These are phyloP conservation scores for Suzukiozyma palmioleophila DNA, from an alignment of 1,139 yeast genomes.

Conservation along the genomic window DNA sequence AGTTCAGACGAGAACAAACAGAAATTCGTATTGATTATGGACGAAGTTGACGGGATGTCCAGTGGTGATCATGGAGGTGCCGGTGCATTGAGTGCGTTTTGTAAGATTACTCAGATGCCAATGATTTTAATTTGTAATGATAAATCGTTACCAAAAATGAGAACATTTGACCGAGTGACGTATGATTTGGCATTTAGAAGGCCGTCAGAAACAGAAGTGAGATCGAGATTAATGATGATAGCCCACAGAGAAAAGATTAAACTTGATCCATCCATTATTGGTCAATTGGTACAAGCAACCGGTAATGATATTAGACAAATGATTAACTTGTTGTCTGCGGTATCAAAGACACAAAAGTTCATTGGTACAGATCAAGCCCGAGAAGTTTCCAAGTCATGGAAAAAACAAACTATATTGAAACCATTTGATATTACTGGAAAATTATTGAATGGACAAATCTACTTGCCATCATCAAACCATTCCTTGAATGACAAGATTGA, in stretches of 20 bases:
- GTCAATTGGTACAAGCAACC: slow-evolving; percentile 80
- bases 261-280: slow-evolving; percentile 75
- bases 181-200: slow-evolving; percentile 81
- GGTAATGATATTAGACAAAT: slow-evolving; percentile 92
- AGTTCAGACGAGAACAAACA: slow-evolving; percentile 28
- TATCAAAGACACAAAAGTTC: slow-evolving; percentile 61
- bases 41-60: slow-evolving; percentile 99
- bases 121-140: slow-evolving; percentile 93
- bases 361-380: slow-evolving; percentile 50
- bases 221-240: slow-evolving; percentile 84
- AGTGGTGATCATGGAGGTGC: slow-evolving; percentile 99
- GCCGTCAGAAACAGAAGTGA: slow-evolving; percentile 79
- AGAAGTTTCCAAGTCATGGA: slow-evolving; percentile 68
- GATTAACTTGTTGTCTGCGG: slow-evolving; percentile 82
- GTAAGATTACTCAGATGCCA: slow-evolving; percentile 83
- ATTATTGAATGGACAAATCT: slow-evolving; percentile 59
- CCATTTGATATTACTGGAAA: slow-evolving; percentile 89
- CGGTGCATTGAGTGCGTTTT: slow-evolving; percentile 86
- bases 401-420: slow-evolving; percentile 83
- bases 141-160: slow-evolving; percentile 87
- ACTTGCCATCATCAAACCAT: slow-evolving; percentile 48
- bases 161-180: slow-evolving; percentile 88
- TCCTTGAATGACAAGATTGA: slow-evolving; percentile 80
- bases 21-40: slow-evolving; percentile 83
- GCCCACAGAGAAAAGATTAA: slow-evolving; percentile 81